Base-by-base conservation (phyloP, 805 yeast genomes). In the Suhomyces tanzawaensis region DNA sequence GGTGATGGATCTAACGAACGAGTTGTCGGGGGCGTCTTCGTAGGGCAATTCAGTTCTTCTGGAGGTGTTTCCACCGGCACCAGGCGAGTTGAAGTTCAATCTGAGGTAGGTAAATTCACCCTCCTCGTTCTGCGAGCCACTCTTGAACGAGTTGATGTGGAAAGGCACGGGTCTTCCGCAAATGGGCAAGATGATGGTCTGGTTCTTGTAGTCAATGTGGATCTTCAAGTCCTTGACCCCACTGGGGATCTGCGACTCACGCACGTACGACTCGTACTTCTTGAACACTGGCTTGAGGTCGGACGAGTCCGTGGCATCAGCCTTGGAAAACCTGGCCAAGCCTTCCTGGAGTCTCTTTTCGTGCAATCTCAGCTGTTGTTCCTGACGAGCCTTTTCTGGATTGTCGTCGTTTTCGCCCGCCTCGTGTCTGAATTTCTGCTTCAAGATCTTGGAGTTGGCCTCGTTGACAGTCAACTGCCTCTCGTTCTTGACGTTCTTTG, bases 111-210 rank as follows among this genome's bases (percentile, higher is more conserved):
- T 89, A 60, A 77, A 89, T 49, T 90, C 97, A 37, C 97, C 98
- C 69, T 93, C 98, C 55, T 93, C 99, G 47, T 83, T 87, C 55
- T 89, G 90, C 8, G 95, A 85, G 34, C 96, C 98, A 57, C 87
- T 90, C 55, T 90, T 91, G 67, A 85, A 90, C 3, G 97, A 73
- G 60, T 88, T 88, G 56, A 91, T 89, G 60, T 91, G 99, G 72
- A 93, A 91, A 17, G 99, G 99, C 36, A 93, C 98, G 1, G 98
- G 97, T 54, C 98, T 76, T 46, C 99, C 99, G 53, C 83, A 78
- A 41, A 91, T 84, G 36, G 99, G 99, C 42, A 91, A 68, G 44
- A 91, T 78, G 39, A 91, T 84, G 1, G 97, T 85, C 64, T 90
- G 96, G 41, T 85, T 77, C 54, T 85, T 87, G 58, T 79, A 73